Evolutionary conservation across 352 stramenopile species (phyloP).

Genomic region (Pythium chondricola): DNA sequence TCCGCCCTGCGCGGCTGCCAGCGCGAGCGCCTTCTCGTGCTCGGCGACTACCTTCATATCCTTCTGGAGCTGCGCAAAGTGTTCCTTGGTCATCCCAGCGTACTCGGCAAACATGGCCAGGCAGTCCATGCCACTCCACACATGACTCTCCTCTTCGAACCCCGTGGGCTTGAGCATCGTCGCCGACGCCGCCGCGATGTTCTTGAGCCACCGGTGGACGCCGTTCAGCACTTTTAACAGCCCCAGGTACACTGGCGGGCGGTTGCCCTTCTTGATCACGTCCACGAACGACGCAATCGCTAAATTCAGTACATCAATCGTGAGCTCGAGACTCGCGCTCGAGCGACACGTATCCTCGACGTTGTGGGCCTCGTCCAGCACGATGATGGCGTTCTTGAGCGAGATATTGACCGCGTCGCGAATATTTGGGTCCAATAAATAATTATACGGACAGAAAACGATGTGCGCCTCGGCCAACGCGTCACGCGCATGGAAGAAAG

Average conservation of each 20-base stretch:
- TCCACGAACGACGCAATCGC: slow-evolving; percentile 55
- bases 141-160: slow-evolving; percentile 70
- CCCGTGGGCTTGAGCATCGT: slow-evolving; percentile 44
- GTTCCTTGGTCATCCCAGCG: slow-evolving; percentile 40
- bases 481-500: slow-evolving; percentile 63
- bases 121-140: slow-evolving; percentile 54
- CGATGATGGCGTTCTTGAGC: slow-evolving; percentile 69
- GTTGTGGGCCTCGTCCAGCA: slow-evolving; percentile 86
- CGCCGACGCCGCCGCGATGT: slow-evolving; percentile 32
- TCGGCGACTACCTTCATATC: slow-evolving; percentile 42
- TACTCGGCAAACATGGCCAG: slow-evolving; percentile 72
- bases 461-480: slow-evolving; percentile 57
- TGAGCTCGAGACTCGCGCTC: slow-evolving; percentile 72
- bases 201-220: slow-evolving; percentile 49
- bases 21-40: slow-evolving; percentile 42
- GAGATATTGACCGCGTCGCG: slow-evolving; percentile 58
- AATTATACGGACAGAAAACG: slow-evolving; percentile 88
- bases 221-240: slow-evolving; percentile 67
- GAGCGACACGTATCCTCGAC: slow-evolving; percentile 83
- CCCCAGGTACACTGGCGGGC: slow-evolving; percentile 30
- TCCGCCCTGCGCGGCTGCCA: not conserved
- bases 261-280: slow-evolving; percentile 59
- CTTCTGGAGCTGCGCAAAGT: slow-evolving; percentile 30
- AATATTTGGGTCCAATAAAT: slow-evolving; percentile 75
- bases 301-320: slow-evolving; percentile 30